Conservation (phyloP, 208 protist genomes). For the Trypanosoma scelopori region DNA sequence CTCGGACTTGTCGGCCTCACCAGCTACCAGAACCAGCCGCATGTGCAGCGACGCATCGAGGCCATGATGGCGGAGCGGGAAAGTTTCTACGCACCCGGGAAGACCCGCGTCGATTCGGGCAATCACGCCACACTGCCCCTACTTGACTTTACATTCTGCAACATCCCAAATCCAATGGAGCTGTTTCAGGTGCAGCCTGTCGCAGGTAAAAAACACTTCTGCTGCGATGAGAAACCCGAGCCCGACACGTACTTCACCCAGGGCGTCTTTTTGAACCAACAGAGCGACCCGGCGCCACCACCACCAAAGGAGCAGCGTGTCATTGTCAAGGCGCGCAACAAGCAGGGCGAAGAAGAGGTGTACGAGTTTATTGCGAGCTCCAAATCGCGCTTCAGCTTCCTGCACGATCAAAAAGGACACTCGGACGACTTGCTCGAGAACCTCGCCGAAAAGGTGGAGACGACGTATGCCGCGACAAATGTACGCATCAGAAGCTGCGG, state of each 20-base stretch:
- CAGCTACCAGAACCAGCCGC: conserved; percentile 19
- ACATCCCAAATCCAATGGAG: conserved; percentile 32
- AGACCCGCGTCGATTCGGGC: conserved; percentile 18
- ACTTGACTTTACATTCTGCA: conserved; percentile 35
- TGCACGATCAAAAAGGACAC: conserved; percentile 21
- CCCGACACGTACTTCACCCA: conserved; percentile 58
- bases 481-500: conserved; percentile 70
- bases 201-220: conserved; percentile 45
- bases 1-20: conserved; percentile 23
- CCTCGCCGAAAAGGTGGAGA: conserved; percentile 24
- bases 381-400: conserved; percentile 40
- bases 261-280: conserved; percentile 69
- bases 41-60: conserved; percentile 25
- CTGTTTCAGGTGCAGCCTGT: conserved; percentile 48
- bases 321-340: conserved; percentile 87
- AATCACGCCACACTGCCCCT: conserved; percentile 22
- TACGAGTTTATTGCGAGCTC: conserved; percentile 74
- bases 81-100: conserved; percentile 49
- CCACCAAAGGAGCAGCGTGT: conserved; percentile 32
- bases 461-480: conserved; percentile 56
- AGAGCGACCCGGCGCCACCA: conserved; percentile 58
- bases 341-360: conserved; percentile 84
- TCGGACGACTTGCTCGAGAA: conserved; percentile 9
- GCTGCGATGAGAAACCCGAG: conserved; percentile 27
- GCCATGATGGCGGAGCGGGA: conserved; percentile 35